phyloP scores from a whole-genome alignment of 495 filamentous ascomycete species.

The Gamarada debralockiae region DNA sequence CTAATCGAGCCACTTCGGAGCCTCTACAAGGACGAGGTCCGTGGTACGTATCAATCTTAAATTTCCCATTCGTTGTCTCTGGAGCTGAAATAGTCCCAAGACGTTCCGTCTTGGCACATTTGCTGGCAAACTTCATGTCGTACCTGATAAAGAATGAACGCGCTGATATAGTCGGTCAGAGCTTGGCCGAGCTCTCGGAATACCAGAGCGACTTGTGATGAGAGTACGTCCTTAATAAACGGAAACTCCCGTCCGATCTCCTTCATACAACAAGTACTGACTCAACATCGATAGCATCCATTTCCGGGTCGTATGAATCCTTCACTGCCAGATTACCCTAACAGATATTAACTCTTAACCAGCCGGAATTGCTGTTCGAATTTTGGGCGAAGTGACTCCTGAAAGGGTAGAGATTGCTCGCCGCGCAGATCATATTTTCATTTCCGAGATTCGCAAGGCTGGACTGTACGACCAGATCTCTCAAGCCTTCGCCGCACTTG shows the following conservation, averaged over 20 bases:
- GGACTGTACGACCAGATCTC: slow-evolving; percentile 78
- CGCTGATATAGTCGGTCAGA: slow-evolving; percentile 17
- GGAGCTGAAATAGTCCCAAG: slow-evolving; percentile 3
- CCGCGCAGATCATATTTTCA: slow-evolving; percentile 84
- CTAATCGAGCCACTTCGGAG: slow-evolving; percentile 72
- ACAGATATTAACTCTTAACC: slow-evolving; percentile 9
- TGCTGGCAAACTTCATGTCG: slow-evolving; percentile 9
- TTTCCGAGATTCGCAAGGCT: slow-evolving; percentile 75
- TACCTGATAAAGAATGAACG: slow-evolving; percentile 10
- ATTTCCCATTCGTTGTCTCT: slow-evolving; percentile 8
- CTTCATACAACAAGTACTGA: slow-evolving; percentile 11
- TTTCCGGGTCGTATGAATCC: slow-evolving; percentile 60
- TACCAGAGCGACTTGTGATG: slow-evolving; percentile 73
- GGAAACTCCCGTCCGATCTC: slow-evolving; percentile 1
- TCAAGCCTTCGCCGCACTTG: slow-evolving; percentile 81
- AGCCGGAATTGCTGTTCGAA: slow-evolving; percentile 79
- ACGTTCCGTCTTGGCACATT: slow-evolving; percentile 12
- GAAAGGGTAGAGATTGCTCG: slow-evolving; percentile 77
- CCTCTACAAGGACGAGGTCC: slow-evolving; percentile 78
- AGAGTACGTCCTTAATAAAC: slow-evolving; percentile 30
- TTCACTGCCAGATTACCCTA: slow-evolving; percentile 6
- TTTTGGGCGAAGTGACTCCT: slow-evolving; percentile 83
- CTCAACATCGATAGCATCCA: slow-evolving; percentile 50
- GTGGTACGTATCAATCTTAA: slow-evolving; percentile 33
- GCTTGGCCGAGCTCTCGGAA: slow-evolving; percentile 70